Evolutionary conservation across 208 protist species (phyloP), one percentile per base, ranked within the genome.

Genomic region (Leishmania lainsoni): DNA sequence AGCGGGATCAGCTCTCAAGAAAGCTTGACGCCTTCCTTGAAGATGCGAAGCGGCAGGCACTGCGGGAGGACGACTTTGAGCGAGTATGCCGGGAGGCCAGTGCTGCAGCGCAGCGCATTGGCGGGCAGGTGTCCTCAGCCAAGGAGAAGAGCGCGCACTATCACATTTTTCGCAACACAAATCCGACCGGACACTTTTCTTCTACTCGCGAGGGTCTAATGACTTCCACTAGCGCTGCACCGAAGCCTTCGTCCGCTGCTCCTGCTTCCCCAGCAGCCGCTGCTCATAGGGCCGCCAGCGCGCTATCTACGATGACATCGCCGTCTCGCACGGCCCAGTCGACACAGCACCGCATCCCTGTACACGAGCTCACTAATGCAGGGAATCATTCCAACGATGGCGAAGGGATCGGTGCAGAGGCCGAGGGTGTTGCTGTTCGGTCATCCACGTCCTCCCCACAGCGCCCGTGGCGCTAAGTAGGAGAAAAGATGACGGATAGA

Each of bases 11-110:
- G 49, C 90, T 97, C 79, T 83, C 93, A 35, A 87, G 85, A 35
- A 86, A 90, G 78, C 81, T 96, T 5, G 88, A 95, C 54, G 80
- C 84, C 45, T 93, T 95, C 51, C 83, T 96, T n/a, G 87, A 91
- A 45, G 87, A 91, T 49, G 91, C 87, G 56, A 87, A 87, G 75
- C 74, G 68, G 42, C 89, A 92, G 39, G 73, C 91, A 49, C 74
- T 69, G 35, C 87, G 86, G 66, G 90, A 92, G 72, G 87, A 89
- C 29, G 90, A 90, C 69, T 92, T 93, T 71, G 83, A 89, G 54
- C 89, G 90, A 1, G 78, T 94, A 17, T 84, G 92, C 29, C 88
- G 86, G 8, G 90, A 93, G 66, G 91, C 91, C 9, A 89, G 81
- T 39, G 90, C 90, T 48, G 84, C 88, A 61, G 84, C 86, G 71